phyloP scores from a whole-genome alignment of 306 rosid species.

The Cicer chorassanicum region DNA sequence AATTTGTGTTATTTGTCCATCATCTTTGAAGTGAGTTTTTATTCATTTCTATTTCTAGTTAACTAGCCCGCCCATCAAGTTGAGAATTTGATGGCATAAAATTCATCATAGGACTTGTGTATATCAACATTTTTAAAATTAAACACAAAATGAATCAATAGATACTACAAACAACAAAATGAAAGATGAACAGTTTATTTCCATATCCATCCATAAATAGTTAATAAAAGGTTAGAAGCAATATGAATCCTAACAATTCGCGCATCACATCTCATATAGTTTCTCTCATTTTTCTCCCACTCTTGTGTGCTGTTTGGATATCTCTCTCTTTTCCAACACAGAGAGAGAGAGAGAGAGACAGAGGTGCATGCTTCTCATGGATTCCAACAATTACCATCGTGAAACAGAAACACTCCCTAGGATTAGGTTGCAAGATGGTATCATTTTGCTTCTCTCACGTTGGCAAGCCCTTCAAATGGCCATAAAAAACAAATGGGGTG shows the following conservation, averaged over 20 bases:
- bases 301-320: slow-evolving; percentile 40
- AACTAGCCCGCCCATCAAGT: no score
- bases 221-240: neutral
- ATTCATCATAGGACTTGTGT: no score
- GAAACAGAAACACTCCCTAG: slow-evolving; percentile 32
- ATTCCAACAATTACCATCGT: slow-evolving; percentile 10
- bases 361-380: slow-evolving; percentile 39
- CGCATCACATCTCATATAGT: neutral
- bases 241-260: slow-evolving; percentile 20
- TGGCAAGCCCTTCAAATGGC: slow-evolving; percentile 88
- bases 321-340: neutral
- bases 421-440: slow-evolving; percentile 38
- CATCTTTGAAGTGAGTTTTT: no score
- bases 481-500: slow-evolving; percentile 73
- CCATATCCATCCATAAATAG: neutral
- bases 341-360: neutral
- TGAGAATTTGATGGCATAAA: no score
- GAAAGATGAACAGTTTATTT: neutral
- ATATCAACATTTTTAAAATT: neutral
- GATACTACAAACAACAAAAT: neutral
- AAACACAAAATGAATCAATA: neutral
- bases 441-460: slow-evolving; percentile 61
- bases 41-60: no score
- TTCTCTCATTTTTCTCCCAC: slow-evolving; percentile 5
- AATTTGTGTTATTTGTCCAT: no score